A percentile compares a stretch with the other conserved stretches of the same genome.
phyloP scores from a whole-genome alignment of 768 basidiomycete species.

The Peribolospora baueri region DNA sequence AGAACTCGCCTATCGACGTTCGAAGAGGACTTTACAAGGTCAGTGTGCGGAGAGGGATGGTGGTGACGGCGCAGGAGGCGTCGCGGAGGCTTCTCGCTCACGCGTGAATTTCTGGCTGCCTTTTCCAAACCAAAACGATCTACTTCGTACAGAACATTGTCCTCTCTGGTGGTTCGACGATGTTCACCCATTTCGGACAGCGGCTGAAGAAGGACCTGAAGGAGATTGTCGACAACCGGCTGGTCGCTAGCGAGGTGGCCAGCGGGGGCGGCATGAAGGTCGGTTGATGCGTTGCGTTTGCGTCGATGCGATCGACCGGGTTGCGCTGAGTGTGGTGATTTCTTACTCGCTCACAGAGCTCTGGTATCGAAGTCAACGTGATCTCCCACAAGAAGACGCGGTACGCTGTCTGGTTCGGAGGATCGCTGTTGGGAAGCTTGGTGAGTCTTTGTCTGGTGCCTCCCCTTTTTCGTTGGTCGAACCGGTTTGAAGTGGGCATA shows the following conservation, averaged over 20 bases:
- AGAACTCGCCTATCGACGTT: conserved; percentile 87
- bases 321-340: neutral
- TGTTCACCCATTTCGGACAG: conserved; percentile 98
- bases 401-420: conserved; percentile 95
- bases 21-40: conserved; percentile 90
- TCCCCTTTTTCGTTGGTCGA: no score
- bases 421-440: conserved; percentile 72
- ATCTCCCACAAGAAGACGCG: conserved; percentile 95
- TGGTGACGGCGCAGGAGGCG: neutral
- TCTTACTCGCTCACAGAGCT: conserved; percentile 33
- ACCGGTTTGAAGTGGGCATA: no score
- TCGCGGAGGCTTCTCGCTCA: neutral
- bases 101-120: neutral
- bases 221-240: conserved; percentile 69
- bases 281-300: conserved; percentile 8
- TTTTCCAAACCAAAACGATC: neutral
- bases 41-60: neutral
- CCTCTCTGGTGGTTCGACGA: conserved; percentile 84
- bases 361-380: conserved; percentile 92
- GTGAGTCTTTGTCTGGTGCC: neutral
- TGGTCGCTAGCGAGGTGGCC: conserved; percentile 47
- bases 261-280: conserved; percentile 60
- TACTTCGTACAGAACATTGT: conserved; percentile 55
- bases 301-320: neutral
- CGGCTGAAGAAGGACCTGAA: conserved; percentile 87